Evolutionary conservation across 2,329 filamentous ascomycete genomes (phyloP).

Genomic region (Sporothrix euskadiensis): DNA sequence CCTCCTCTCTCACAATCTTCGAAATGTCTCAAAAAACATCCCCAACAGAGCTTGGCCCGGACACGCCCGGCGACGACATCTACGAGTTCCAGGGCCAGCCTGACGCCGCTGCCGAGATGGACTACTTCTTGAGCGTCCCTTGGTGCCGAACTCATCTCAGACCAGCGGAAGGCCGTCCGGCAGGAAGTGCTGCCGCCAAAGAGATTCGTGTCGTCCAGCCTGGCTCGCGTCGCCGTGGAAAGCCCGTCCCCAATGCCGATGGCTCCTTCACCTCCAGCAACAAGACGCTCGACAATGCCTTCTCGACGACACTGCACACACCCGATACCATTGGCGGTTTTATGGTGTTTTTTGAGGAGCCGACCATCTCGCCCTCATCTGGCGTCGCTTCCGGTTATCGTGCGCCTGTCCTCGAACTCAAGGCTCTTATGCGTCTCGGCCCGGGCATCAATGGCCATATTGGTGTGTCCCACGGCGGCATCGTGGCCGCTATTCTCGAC

Average conservation of each 20-base stretch:
- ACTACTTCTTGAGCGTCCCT: slow-evolving; percentile 44
- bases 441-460: slow-evolving; percentile 56
- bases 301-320: slow-evolving; percentile 55
- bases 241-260: slow-evolving; percentile 33
- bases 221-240: slow-evolving; percentile 41
- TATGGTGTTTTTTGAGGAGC: slow-evolving; percentile 46
- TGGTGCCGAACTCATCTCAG: slow-evolving; percentile 52
- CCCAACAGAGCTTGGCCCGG: background rate
- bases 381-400: background rate
- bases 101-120: slow-evolving; percentile 21
- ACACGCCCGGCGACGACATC: slow-evolving; percentile 15
- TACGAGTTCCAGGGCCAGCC: slow-evolving; percentile 2
- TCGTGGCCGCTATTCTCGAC: slow-evolving; percentile 59
- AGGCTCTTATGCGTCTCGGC: slow-evolving; percentile 47
- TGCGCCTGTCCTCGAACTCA: slow-evolving; percentile 37
- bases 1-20: background rate
- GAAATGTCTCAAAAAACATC: slow-evolving; percentile 3
- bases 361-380: slow-evolving; percentile 27
- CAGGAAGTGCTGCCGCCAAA: background rate
- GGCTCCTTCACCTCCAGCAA: slow-evolving; percentile 20
- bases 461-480: slow-evolving; percentile 57
- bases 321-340: slow-evolving; percentile 50
- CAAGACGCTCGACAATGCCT: slow-evolving; percentile 25
- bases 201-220: slow-evolving; percentile 42
- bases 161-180: slow-evolving; percentile 36